Conservation (phyloP, 2,329 filamentous ascomycete genomes). For the Corynespora cassiicola region DNA sequence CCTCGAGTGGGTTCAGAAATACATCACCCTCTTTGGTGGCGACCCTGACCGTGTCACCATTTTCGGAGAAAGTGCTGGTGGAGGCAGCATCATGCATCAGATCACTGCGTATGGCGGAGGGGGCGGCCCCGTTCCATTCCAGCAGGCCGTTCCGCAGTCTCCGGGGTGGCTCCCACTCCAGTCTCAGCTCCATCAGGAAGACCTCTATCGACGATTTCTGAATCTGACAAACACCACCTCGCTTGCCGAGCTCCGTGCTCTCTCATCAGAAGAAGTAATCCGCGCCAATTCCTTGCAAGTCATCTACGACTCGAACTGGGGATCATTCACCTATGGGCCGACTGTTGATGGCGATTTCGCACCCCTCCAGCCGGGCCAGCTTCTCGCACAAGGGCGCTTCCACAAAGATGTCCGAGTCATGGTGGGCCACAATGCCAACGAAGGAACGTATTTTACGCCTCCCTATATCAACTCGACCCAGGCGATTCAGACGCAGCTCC, state of each 20-base stretch:
- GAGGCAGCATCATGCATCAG: constrained; percentile 48
- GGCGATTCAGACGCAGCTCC: constrained; percentile 33
- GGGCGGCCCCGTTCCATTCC: constrained; percentile 47
- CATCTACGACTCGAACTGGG: constrained; percentile 38
- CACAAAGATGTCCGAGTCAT: constrained; percentile 43
- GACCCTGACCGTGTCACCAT: constrained; percentile 46
- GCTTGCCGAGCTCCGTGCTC: constrained; percentile 39
- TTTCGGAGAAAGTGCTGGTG: constrained; percentile 47
- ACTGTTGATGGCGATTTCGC: constrained; percentile 42
- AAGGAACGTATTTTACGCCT: constrained; percentile 54
- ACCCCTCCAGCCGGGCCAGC: constrained; percentile 37
- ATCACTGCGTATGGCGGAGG: constrained; percentile 48
- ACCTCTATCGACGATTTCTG: constrained; percentile 36
- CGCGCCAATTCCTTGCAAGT: constrained; percentile 43
- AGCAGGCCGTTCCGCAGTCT: constrained; percentile 46
- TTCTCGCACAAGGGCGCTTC: constrained; percentile 46
- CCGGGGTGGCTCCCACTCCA: constrained; percentile 46
- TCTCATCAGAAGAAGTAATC: constrained; percentile 39
- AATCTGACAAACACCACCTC: constrained; percentile 39
- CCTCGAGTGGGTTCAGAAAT: constrained; percentile 47
- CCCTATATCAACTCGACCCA: constrained; percentile 43
- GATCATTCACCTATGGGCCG: constrained; percentile 40
- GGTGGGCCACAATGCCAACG: constrained; percentile 52
- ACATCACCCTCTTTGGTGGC: constrained; percentile 48
- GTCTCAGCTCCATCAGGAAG: constrained; percentile 35